A percentile compares a stretch with the other conserved stretches of the same genome.
phyloP scores from a whole-genome alignment of 2,329 filamentous ascomycete genomes.

The Claviceps humidiphila region DNA sequence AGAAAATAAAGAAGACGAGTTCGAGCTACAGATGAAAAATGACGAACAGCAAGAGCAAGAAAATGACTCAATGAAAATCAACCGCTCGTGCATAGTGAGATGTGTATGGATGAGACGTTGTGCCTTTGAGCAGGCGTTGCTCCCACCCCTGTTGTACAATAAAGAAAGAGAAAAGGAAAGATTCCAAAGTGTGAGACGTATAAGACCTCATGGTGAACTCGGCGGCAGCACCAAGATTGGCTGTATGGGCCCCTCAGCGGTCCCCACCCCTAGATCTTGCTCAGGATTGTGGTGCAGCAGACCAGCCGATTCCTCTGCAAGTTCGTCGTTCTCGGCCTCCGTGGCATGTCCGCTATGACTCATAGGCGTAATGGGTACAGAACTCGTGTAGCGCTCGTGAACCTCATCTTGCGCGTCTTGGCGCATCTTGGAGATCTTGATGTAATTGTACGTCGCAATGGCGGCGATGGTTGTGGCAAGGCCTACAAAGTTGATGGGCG shows the following conservation, averaged over 20 bases:
- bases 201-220: background rate
- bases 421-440: slow-evolving; percentile 86
- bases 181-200: background rate
- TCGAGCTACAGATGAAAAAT: background rate
- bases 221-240: background rate
- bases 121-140: background rate
- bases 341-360: slow-evolving; percentile 26
- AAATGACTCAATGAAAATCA: slow-evolving; percentile 4
- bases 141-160: background rate
- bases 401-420: slow-evolving; percentile 50
- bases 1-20: slow-evolving; percentile 2
- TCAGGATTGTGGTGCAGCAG: slow-evolving; percentile 29
- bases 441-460: slow-evolving; percentile 84
- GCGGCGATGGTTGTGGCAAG: slow-evolving; percentile 78
- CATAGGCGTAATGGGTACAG: slow-evolving; percentile 19
- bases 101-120: background rate
- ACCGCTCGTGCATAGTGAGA: slow-evolving; percentile 4
- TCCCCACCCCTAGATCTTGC: slow-evolving; percentile 22
- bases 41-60: slow-evolving; percentile 8
- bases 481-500: slow-evolving; percentile 74
- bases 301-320: slow-evolving; percentile 31
- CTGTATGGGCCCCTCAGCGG: slow-evolving; percentile 27
- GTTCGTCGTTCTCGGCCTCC: slow-evolving; percentile 28
- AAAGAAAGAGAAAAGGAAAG: background rate
- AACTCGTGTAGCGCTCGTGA: slow-evolving; percentile 26